Conservation (phyloP, 768 basidiomycete species). For the Tricholoma sp. region DNA sequence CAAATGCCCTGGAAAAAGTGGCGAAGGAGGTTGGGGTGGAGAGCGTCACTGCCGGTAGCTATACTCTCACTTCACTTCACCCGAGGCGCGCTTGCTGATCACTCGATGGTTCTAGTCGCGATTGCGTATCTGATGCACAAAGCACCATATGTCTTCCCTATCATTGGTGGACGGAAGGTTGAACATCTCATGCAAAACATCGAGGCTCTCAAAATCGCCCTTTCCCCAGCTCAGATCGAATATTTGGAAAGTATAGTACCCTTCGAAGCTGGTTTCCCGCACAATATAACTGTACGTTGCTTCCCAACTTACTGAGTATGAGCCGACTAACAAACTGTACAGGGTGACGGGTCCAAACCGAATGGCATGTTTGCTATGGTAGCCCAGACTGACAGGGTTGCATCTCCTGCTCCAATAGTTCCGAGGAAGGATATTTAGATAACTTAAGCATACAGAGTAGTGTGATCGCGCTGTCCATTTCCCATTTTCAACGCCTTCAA, state of each 20-base stretch:
- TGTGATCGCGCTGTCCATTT: too few relatives aligned
- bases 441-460: too few relatives aligned
- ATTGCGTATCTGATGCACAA: slow-evolving; percentile 54
- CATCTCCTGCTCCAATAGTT: not conserved
- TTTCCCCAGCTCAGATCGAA: slow-evolving; percentile 38
- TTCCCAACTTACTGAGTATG: not conserved
- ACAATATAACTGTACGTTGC: slow-evolving; percentile 21
- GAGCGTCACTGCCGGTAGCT: slow-evolving; percentile 36
- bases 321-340: not conserved
- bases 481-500: too few relatives aligned
- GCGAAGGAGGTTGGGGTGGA: slow-evolving; percentile 45
- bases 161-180: slow-evolving; percentile 45
- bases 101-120: slow-evolving; percentile 26
- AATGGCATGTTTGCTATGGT: not conserved
- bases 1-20: slow-evolving; percentile 43
- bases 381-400: not conserved
- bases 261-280: slow-evolving; percentile 42
- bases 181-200: slow-evolving; percentile 47
- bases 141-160: slow-evolving; percentile 46
- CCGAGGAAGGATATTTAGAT: not conserved
- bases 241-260: slow-evolving; percentile 35
- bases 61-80: too few relatives aligned
- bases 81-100: not conserved
- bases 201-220: slow-evolving; percentile 39
- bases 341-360: not conserved